Evolutionary conservation across 2,329 filamentous ascomycete genomes (phyloP).

Genomic region (Stachybotrys chlorohalonatus): DNA sequence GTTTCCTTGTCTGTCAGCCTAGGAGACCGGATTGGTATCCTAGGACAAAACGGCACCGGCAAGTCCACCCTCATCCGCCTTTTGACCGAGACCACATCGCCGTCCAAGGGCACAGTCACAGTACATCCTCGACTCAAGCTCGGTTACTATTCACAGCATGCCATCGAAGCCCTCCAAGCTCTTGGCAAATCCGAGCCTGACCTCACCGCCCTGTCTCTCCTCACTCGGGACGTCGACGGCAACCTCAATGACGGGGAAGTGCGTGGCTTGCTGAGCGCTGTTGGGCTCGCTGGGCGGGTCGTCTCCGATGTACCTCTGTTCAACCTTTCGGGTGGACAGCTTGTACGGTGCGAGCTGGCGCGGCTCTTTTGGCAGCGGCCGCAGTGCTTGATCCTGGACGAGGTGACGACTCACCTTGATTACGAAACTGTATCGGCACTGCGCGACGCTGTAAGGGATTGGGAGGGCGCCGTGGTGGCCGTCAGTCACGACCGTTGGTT

Average conservation of each 20-base stretch:
- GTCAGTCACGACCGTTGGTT: constrained; percentile 81
- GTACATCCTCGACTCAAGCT: constrained; percentile 61
- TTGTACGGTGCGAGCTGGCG: constrained; percentile 57
- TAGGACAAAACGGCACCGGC: constrained; percentile 72
- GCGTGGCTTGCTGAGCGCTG: constrained; percentile 54
- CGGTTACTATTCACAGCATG: constrained; percentile 74
- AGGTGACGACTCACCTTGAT: constrained; percentile 79
- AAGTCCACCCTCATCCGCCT: constrained; percentile 73
- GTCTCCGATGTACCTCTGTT: constrained; percentile 65
- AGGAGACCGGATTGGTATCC: constrained; percentile 65
- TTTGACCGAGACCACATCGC: constrained; percentile 50
- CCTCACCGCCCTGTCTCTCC: constrained; percentile 56
- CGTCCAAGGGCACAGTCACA: constrained; percentile 52
- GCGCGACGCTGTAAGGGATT: constrained; percentile 54
- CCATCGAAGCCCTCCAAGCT: constrained; percentile 58
- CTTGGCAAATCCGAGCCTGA: constrained; percentile 37
- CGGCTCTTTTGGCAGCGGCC: constrained; percentile 59
- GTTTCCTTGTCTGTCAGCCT: constrained; percentile 61
- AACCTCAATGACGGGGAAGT: constrained; percentile 56
- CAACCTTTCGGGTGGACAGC: constrained; percentile 73
- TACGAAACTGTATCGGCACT: constrained; percentile 71
- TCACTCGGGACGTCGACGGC: constrained; percentile 45
- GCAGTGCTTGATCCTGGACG: constrained; percentile 68
- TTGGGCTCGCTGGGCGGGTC: constrained; percentile 61
- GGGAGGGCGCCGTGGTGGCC: constrained; percentile 66